Evolutionary conservation across 1,284 basidiomycete genomes (phyloP), one percentile per base, ranked within the genome.

Genomic region (Farysia itapuensis): DNA sequence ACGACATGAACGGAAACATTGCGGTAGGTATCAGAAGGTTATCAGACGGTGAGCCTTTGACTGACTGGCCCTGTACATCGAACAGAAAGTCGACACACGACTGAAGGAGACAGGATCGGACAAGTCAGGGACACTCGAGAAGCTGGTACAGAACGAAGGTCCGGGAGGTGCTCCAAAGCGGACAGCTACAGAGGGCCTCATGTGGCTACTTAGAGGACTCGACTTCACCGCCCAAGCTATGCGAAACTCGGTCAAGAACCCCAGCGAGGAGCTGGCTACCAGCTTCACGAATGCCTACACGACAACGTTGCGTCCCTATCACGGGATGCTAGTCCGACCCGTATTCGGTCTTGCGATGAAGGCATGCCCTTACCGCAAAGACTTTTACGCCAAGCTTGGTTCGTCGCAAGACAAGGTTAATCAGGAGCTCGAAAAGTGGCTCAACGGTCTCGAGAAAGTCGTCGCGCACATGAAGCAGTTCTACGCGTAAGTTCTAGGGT

Each of bases 331-430:
- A 63, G 85, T 95, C 39, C 86, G 86, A 72, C 86, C 86, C 14
- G 74, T 94, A 29, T 97, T 97, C 78, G 74, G 84, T 89, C 83
- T 93, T 35, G 94, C 94, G 5, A 91, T 98, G 90, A 95, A 88
- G 74, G 91, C 93, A 0, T 96, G 92, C 80, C 94, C 94, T 0
- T 90, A 90, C 79, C 88, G 93, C 50, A 84, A 82, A 14, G 86
- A 86, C 66, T 94, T 98, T 79, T 96, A 92, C 78, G 80, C 81
- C 35, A 96, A 95, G 78, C 84, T 98, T 35, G 89, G 89, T 16
- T 81, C 84, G 34, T 81, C 88, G 2, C 79, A 82, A 38, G 86
- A 85, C 23, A 84, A 83, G 64, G 82, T 96, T 48, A 80, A 84
- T 52, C 80, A 81, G 41, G 85, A 88, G 63, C 81, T 96, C 33